Base-by-base conservation (phyloP, 306 rosid species). In the Acacia melanoxylon region DNA sequence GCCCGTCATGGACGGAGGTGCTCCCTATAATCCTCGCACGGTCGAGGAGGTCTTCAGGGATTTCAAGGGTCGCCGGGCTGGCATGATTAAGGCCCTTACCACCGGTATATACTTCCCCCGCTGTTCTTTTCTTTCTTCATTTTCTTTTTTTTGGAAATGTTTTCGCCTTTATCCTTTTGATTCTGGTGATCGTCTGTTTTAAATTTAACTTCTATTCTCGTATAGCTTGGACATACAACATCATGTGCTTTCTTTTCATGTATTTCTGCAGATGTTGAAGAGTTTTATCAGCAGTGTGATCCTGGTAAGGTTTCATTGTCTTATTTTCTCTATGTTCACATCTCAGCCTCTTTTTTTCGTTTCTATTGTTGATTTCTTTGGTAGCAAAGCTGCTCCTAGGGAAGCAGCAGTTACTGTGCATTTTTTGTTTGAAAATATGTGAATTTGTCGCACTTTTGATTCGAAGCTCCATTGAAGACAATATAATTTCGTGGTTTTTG, bases 11-110 rank as follows among this genome's bases (percentile, higher is more conserved):
- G 95, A 86, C 45, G 87, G 77, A 4, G 87, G 83, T 48, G 81
- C 78, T 37, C 68, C 82, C 11, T 82, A 80, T 82, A 86, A 82
- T 22, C 92, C 90, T 20, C 91, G 89, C 0, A 88, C 96, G 49
- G 92, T 89, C 1, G 90, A 91, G 35, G 91, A 87, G 68, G 94
- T 91, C 48, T 91, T 91, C 77, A 41, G 86, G 68, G 94, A 91
- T 84, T 88, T 91, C 85, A 88, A 87, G 27, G 94, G 90, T 24
- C 91, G 94, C 13, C 85, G 96, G 83, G 88, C 90, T 25, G 93
- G 81, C 87, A 74, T 91, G 86, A 80, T 91, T 65, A 90, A 87
- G 68, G 96, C 96, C 27, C 92, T 91, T 84, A 91, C 96, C 35
- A 81, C 85, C 11, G 96, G 93, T 91, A 77, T 7, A 10, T 10